Evolutionary conservation across 116 monocot genomes (phyloP), one percentile per base, ranked within the genome.

Genomic region (Phalaenopsis hybrid): DNA sequence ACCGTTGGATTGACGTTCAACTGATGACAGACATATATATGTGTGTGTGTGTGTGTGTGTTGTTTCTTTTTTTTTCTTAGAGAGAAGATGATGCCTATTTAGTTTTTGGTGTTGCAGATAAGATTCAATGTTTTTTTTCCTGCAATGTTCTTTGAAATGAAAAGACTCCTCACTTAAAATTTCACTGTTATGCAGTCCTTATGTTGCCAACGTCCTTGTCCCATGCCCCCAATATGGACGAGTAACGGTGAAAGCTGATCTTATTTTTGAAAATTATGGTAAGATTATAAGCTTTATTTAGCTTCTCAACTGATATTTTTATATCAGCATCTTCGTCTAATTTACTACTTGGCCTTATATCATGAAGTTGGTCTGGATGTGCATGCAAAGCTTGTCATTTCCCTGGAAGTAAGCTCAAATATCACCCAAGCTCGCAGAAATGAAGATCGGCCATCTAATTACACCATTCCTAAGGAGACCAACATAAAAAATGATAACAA

Each of bases 181-280:
- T 51, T 49, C 23, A 21, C 1, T 84, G 65, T 43, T 76, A 18
- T 86, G 85, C 89, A 99, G 99, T 79, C 99, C 95, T 28, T 95
- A 93, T 74, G 76, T 75, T 72, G 82, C 89, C 4, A 93, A 82
- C 2, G 76, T 93, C 80, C 78, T 88, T 49, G 89, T 93, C 11
- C 84, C 93, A 52, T 93, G 90, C 80, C 99, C 93, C 46, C 87
- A 82, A 63, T 69, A 89, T 78, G 93, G 89, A 55, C 90, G 88
- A 83, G 85, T 90, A 48, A 99, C 99, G 51, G 88, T 95, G 28
- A 93, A 86, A 80, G 93, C 91, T 80, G 85, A 92, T 84, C 81
- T 99, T n/a, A 87, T 99, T 31, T 95, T 89, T 81, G 93, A 99
- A 87, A 90, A 99, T 76, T 99, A 93, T 78, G 93, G 99, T 99